Conservation (phyloP, 1,284 basidiomycete genomes). For the Pseudozyma tsukubaensis region DNA sequence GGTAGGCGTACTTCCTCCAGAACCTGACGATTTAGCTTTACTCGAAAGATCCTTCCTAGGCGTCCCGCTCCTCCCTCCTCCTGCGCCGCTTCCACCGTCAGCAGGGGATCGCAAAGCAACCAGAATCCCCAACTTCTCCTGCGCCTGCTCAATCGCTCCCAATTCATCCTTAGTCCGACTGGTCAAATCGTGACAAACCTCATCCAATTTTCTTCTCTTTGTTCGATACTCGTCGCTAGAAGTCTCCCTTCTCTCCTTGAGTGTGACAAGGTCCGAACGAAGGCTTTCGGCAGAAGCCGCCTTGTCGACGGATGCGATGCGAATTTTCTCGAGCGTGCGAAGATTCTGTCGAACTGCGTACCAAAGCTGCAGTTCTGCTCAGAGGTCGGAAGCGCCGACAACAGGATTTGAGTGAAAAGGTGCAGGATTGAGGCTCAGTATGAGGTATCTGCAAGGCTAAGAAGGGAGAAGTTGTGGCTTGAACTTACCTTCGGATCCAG, state of each 20-base stretch:
- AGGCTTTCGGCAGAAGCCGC: slow-evolving; percentile 26
- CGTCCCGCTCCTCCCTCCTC: slow-evolving; percentile 27
- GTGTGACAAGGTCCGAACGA: slow-evolving; percentile 31
- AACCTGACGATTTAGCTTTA: slow-evolving; percentile 21
- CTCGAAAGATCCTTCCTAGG: slow-evolving; percentile 36
- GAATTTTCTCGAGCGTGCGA: slow-evolving; percentile 56
- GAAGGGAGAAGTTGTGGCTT: no score
- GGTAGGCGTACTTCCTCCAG: slow-evolving; percentile 23
- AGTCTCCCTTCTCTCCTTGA: slow-evolving; percentile 40
- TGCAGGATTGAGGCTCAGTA: neutral
- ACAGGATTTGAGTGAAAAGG: neutral
- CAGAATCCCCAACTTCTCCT: slow-evolving; percentile 60
- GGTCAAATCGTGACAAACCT: slow-evolving; percentile 42
- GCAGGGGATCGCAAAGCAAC: slow-evolving; percentile 53
- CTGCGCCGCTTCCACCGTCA: slow-evolving; percentile 18
- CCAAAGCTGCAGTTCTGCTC: slow-evolving; percentile 66
- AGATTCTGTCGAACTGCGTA: slow-evolving; percentile 59
- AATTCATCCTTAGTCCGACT: slow-evolving; percentile 54
- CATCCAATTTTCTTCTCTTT: slow-evolving; percentile 46
- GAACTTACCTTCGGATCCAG: slow-evolving; percentile 44
- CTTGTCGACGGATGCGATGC: slow-evolving; percentile 46
- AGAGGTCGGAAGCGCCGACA: neutral
- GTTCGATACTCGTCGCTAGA: slow-evolving; percentile 48
- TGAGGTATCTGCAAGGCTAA: neutral
- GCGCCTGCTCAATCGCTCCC: slow-evolving; percentile 51